phyloP scores from a whole-genome alignment of 2,329 filamentous ascomycete genomes.

The Calonectria henricotiae region DNA sequence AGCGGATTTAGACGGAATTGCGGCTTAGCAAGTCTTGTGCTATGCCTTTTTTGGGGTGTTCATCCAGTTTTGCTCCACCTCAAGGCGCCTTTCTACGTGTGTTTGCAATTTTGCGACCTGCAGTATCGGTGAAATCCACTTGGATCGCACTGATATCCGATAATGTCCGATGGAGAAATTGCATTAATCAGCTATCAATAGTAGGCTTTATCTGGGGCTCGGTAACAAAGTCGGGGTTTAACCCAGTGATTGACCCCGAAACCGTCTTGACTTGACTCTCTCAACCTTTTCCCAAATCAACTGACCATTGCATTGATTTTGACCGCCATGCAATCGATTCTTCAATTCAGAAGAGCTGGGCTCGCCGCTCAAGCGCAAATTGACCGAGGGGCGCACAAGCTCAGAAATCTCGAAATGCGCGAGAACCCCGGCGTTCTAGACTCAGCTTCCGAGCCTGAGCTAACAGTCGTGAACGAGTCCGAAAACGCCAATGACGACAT shows the following conservation, averaged over 20 bases:
- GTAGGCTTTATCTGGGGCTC: neutral
- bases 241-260: neutral
- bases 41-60: neutral
- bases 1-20: neutral
- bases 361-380: conserved; percentile 46
- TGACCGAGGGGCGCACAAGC: conserved; percentile 43
- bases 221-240: conserved; percentile 6
- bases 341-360: conserved; percentile 44
- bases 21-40: neutral
- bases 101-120: neutral
- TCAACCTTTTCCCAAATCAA: neutral
- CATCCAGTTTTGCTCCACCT: neutral
- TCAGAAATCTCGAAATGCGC: conserved; percentile 10
- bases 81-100: neutral
- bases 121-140: conserved; percentile 3
- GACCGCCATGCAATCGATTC: conserved; percentile 42
- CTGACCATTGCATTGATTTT: neutral
- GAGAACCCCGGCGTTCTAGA: neutral
- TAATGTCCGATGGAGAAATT: neutral
- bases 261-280: neutral
- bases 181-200: conserved; percentile 16
- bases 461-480: neutral
- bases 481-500: neutral
- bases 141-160: conserved; percentile 7
- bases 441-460: neutral